Conservation (phyloP, 495 filamentous ascomycete genomes). For the Penicillium angulare region DNA sequence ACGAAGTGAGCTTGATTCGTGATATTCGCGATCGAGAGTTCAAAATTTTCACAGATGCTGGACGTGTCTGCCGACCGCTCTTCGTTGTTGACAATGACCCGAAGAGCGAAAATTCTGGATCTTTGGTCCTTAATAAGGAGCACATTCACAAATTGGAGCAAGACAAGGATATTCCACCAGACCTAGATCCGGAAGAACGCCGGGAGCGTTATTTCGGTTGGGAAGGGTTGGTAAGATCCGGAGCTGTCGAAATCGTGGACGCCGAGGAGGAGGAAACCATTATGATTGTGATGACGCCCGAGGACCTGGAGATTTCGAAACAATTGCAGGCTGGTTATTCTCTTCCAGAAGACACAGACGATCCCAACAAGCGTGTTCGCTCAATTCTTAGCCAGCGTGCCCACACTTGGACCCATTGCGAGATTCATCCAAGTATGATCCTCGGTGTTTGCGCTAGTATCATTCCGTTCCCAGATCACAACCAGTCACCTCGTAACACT, state of each 20-base stretch:
- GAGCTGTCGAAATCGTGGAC: constrained; percentile 91
- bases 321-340: constrained; percentile 65
- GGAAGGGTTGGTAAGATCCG: constrained; percentile 75
- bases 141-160: constrained; percentile 69
- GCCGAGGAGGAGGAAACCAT: constrained; percentile 97
- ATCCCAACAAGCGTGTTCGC: constrained; percentile 78
- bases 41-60: constrained; percentile 97
- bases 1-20: constrained; percentile 88
- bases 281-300: constrained; percentile 99
- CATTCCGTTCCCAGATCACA: constrained; percentile 99
- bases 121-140: constrained; percentile 77
- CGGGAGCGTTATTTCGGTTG: constrained; percentile 75
- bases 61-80: constrained; percentile 87
- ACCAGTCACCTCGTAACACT: constrained; percentile 97
- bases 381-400: constrained; percentile 77
- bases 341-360: constrained; percentile 53
- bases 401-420: constrained; percentile 93
- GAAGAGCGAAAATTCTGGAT: constrained; percentile 66
- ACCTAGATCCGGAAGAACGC: constrained; percentile 54
- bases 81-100: constrained; percentile 84
- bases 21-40: constrained; percentile 97
- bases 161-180: constrained; percentile 60
- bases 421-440: constrained; percentile 99
- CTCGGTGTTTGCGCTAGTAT: constrained; percentile 97
- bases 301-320: constrained; percentile 76